Base-by-base conservation (phyloP, 768 basidiomycete species). In the Leccinum variicolor region DNA sequence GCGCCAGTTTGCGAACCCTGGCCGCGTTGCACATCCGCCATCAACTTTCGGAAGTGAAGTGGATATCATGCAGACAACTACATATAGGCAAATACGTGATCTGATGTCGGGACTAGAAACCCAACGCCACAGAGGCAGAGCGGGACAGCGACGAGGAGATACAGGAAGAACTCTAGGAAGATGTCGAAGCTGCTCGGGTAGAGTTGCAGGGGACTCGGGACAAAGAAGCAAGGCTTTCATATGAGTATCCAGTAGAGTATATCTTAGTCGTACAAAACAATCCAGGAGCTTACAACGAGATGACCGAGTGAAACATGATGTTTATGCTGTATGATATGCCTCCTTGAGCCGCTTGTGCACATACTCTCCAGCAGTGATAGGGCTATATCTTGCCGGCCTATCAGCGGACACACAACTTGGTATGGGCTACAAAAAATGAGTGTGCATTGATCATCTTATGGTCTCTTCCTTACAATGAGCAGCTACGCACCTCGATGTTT, bases 361-460 rank as follows among this genome's bases (percentile, higher is more conserved):
- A 73, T 92, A 92, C 50, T 92, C 90, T 7, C 94, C 93, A 0
- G 92, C 92, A 1, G 80, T 86, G 23, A 93, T 76, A 4, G 85
- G 73, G 54, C 83, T 81, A 69, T 94, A 94, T 69, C 82, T 85
- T 1, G 81, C 73, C 0, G 92, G 91, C 28, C 76, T 63, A 1
- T 80, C 78, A 1, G 73, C 68, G 2, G 82, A 81, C 4, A 87
- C 73, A 56, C 82, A 84, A 23, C 74, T 79, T 6, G 77, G 70
- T 21, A 82, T 75, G 4, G 80, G 72, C 70, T 79, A 47, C 8
- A 52, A 54, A 33, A 15, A 36, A 11, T 3, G 15, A 11, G 43
- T 3, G 9, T 0, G 14, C 6, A 1, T 48, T 7, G 31, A 25
- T 2, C 33, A 28, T 39, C 19, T 21, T 6, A 1, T 13, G 0